Evolutionary conservation across 1,139 yeast species (phyloP), one percentile per base, ranked within the genome.

Genomic region (Oligophagozyma castellii): DNA sequence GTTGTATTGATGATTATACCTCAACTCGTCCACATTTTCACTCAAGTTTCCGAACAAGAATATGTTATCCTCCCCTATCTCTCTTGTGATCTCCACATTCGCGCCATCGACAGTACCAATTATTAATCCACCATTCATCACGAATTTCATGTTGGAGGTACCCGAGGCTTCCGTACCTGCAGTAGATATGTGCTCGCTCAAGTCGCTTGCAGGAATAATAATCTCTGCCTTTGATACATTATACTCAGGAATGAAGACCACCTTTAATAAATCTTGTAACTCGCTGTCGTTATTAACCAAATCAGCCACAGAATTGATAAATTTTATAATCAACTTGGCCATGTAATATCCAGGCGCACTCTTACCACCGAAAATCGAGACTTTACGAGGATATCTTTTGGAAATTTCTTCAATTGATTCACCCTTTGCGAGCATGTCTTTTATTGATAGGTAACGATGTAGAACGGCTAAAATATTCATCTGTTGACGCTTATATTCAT

Each of bases 151-250:
- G 61, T 84, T 84, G 27, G 93, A 79, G 26, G 96, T 84, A 53
- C 95, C 95, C 2, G 93, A 78, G 15, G 94, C 95, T 56, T 84
- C 96, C 14, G 96, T 84, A 45, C 96, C 96, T 7, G 95, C 95
- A 28, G 95, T 84, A n/a, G 95, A 83, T 42, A 84, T 86, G 58
- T 84, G 96, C 58, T 84, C 92, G 28, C 93, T 78, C 48, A 84
- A 64, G 52, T 84, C 95, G 24, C 89, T 74, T 12, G 89, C 95
- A 14, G 95, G 95, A 40, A 73, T 67, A 47, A 86, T 81, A 35
- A 83, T 70, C 58, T 86, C 95, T 0, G 95, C 95, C 59, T 83
- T 84, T 29, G 93, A 79, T 28, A 84, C 95, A 48, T 83, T 83
- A 59, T 84, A 84, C 53, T 84, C 95, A 21, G 93, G 93, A 40